Conservation (phyloP, 2,329 filamentous ascomycete genomes). For the Zasmidium angulare region DNA sequence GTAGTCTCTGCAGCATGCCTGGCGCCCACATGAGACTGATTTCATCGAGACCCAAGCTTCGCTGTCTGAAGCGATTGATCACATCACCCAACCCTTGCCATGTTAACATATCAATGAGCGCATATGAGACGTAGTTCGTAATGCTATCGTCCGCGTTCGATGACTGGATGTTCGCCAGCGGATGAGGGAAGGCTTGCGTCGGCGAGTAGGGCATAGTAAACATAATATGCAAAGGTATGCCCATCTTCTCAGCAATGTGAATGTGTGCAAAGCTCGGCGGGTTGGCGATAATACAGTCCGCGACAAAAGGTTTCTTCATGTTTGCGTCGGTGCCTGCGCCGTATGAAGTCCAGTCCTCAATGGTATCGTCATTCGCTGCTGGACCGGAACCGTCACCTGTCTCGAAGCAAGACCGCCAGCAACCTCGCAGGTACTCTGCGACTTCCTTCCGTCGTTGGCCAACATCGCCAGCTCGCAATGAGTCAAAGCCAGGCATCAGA, state of each 20-base stretch:
- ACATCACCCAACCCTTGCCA: constrained; percentile 91
- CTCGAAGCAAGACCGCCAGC: constrained; percentile 84
- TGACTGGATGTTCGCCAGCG: constrained; percentile 76
- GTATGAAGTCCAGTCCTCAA: constrained; percentile 50
- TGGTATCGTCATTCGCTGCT: constrained; percentile 37
- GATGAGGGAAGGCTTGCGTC: constrained; percentile 82
- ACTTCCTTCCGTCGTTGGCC: constrained; percentile 72
- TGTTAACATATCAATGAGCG: constrained; percentile 84
- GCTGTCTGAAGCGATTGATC: constrained; percentile 81
- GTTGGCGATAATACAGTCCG: constrained; percentile 78
- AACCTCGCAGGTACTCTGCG: constrained; percentile 76
- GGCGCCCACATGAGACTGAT: constrained; percentile 82
- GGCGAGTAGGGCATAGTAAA: constrained; percentile 95
- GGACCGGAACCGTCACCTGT: constrained; percentile 63
- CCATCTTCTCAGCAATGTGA: constrained; percentile 72
- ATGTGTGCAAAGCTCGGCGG: constrained; percentile 76
- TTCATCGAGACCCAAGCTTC: constrained; percentile 71
- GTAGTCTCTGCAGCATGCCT: constrained; percentile 71
- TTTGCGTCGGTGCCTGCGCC: constrained; percentile 42
- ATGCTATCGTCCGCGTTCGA: constrained; percentile 73
- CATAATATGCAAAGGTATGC: constrained; percentile 78
- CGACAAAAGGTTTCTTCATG: constrained; percentile 67
- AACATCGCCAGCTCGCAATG: constrained; percentile 74
- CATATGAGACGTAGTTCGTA: constrained; percentile 81
- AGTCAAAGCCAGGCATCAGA: constrained; percentile 78